Evolutionary conservation across 139 green algal species (phyloP).

Genomic region (Picochlorum sp.): DNA sequence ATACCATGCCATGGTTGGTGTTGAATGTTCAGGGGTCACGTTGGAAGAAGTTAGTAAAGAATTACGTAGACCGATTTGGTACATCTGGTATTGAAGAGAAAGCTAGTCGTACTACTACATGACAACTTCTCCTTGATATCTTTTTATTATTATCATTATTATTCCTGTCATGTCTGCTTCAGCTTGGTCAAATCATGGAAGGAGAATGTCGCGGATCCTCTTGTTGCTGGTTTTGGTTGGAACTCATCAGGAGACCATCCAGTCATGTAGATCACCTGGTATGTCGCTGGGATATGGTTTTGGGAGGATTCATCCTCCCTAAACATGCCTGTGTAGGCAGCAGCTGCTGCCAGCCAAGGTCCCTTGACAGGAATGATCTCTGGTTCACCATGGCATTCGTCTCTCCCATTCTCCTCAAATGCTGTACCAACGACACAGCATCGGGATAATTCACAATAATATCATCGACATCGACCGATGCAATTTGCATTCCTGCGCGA

Average conservation of each 20-base stretch:
- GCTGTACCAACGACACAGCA: slow-evolving; percentile 44
- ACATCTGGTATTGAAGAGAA: slow-evolving; percentile 87
- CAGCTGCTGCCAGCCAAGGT: slow-evolving; percentile 48
- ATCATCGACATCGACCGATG: slow-evolving; percentile 70
- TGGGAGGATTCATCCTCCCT: slow-evolving; percentile 12
- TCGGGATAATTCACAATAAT: slow-evolving; percentile 52
- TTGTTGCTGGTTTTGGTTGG: slow-evolving; percentile 45
- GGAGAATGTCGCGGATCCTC: slow-evolving; percentile 59
- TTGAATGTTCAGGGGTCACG: slow-evolving; percentile 68
- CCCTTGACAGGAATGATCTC: slow-evolving; percentile 33
- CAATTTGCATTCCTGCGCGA: slow-evolving; percentile 52
- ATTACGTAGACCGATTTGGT: slow-evolving; percentile 66
- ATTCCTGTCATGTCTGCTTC: slow-evolving; percentile 1
- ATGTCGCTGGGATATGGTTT: slow-evolving; percentile 38
- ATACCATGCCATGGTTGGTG: slow-evolving; percentile 97
- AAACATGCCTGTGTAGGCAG: slow-evolving; percentile 60
- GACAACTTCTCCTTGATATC: slow-evolving; percentile 17
- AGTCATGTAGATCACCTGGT: slow-evolving; percentile 80
- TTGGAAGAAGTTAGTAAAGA: slow-evolving; percentile 73
- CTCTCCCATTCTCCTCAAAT: slow-evolving; percentile 66
- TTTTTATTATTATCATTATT: not conserved
- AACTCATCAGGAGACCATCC: slow-evolving; percentile 60
- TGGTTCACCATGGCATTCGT: slow-evolving; percentile 45
- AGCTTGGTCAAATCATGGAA: slow-evolving; percentile 46
- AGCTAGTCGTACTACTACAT: slow-evolving; percentile 34